Evolutionary conservation across 2,329 filamentous ascomycete species (phyloP), one percentile per base, ranked within the genome.

Genomic region (Trichoderma arundinaceum): DNA sequence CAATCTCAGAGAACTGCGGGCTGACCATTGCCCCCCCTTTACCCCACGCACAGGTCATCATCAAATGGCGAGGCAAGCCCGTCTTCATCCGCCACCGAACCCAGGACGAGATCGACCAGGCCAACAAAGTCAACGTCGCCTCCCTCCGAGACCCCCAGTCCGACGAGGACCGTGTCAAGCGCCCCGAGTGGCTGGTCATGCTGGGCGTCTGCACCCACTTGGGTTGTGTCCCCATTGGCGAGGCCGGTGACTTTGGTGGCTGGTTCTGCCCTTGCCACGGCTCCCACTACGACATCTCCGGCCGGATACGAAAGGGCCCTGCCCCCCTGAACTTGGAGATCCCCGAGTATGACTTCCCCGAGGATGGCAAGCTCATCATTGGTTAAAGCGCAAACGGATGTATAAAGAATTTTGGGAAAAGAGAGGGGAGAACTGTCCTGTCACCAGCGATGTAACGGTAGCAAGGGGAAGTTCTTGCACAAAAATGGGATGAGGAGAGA

Each of bases 251-350:
- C 82, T 99, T 85, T 77, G 95, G 95, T 79, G 95, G 95, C 78
- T 99, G 95, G 95, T 99, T 99, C 91, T 99, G 95, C 86, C 95
- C 95, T 72, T 99, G 95, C 91, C 95, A 99, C 88, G 95, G 95
- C 81, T 97, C 94, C 74, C 95, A 99, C 87, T 99, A 99, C 88
- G 95, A 99, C 80, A 98, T 99, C 81, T 98, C 94, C 71, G 95
- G 95, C 80, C 93, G 95, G 82, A 92, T 97, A 87, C 90, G 95
- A 85, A 97, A 92, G 88, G 95, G 95, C 72, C 95, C 95, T 70
- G 95, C 95, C 69, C 95, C 95, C 72, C 88, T 99, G 77, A 99
- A 99, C 87, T 89, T 99, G 78, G 95, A 98, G 85, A 89, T 98
- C 72, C 95, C 94, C 72, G 79, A 82, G 76, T 97, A 97, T 86